Evolutionary conservation across 2,329 filamentous ascomycete genomes (phyloP).

Genomic region (Chaetomium sp.): DNA sequence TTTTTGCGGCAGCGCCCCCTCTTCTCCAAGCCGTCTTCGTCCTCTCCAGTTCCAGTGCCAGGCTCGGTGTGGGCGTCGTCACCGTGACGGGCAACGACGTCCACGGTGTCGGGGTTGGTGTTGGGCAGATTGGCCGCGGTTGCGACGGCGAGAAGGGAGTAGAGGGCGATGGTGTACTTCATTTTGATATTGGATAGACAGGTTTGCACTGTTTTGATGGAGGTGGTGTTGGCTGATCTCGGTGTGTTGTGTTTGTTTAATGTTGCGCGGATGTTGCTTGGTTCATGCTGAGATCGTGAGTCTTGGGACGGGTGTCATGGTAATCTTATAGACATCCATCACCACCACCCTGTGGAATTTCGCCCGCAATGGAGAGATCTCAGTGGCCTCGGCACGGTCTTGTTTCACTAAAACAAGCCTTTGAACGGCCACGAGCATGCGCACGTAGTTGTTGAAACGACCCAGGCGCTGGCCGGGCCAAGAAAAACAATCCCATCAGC

Average conservation of each 20-base stretch:
- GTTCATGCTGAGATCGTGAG: neutral
- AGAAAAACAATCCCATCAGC: neutral
- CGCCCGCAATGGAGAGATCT: too few relatives aligned
- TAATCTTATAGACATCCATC: neutral
- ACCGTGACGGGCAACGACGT: neutral
- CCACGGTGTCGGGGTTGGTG: neutral
- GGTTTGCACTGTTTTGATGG: neutral
- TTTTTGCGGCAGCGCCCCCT: neutral
- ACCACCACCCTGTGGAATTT: too few relatives aligned
- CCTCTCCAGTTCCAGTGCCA: too few relatives aligned
- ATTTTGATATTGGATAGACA: neutral
- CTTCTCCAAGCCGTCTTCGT: neutral
- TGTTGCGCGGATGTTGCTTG: neutral
- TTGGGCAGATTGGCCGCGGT: neutral
- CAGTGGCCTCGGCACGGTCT: neutral
- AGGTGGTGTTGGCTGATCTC: neutral
- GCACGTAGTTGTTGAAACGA: neutral
- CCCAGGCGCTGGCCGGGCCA: neutral
- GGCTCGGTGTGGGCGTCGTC: neutral
- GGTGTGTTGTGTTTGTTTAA: neutral
- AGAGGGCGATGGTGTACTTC: constrained; percentile 8
- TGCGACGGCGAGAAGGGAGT: constrained; percentile 6
- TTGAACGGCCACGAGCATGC: neutral
- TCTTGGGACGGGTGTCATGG: neutral
- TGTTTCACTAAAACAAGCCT: neutral